phyloP scores from a whole-genome alignment of 352 stramenopile genomes.

The Blastocystis sp. region DNA sequence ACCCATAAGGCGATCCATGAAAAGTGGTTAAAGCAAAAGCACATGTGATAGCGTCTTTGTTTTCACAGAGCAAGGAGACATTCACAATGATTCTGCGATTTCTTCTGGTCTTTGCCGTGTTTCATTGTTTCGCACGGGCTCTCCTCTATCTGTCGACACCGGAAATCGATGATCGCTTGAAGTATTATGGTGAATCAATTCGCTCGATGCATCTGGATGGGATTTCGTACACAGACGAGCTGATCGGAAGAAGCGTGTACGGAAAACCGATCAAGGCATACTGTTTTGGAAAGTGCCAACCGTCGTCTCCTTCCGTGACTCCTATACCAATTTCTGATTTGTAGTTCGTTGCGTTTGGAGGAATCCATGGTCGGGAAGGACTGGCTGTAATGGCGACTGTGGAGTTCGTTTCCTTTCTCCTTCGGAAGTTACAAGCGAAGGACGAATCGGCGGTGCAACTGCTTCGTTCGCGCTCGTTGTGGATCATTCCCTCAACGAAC shows the following conservation, averaged over 20 bases:
- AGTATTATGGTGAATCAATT: not conserved
- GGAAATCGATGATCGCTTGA: not conserved
- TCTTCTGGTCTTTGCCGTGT: not conserved
- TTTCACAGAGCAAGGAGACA: not conserved
- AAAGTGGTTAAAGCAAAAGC: conserved; percentile 37
- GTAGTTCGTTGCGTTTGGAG: conserved; percentile 30
- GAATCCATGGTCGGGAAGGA: conserved; percentile 34
- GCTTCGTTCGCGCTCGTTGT: not conserved
- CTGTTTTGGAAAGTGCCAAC: conserved; percentile 24
- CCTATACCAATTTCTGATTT: not conserved
- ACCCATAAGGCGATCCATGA: conserved; percentile 79
- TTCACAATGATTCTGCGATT: not conserved
- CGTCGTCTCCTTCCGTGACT: not conserved
- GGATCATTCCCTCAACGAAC: conserved; percentile 45
- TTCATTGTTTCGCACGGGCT: not conserved
- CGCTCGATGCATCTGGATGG: not conserved
- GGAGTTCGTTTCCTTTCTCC: not conserved
- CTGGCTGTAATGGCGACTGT: not conserved
- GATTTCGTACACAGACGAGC: not conserved
- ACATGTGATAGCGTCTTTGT: not conserved
- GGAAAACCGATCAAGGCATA: not conserved
- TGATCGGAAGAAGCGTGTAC: conserved; percentile 6
- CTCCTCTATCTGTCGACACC: not conserved
- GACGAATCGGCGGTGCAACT: not conserved
- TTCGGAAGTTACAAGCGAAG: not conserved